phyloP scores from a whole-genome alignment of 306 rosid genomes.

The Cucurbita maxima region DNA sequence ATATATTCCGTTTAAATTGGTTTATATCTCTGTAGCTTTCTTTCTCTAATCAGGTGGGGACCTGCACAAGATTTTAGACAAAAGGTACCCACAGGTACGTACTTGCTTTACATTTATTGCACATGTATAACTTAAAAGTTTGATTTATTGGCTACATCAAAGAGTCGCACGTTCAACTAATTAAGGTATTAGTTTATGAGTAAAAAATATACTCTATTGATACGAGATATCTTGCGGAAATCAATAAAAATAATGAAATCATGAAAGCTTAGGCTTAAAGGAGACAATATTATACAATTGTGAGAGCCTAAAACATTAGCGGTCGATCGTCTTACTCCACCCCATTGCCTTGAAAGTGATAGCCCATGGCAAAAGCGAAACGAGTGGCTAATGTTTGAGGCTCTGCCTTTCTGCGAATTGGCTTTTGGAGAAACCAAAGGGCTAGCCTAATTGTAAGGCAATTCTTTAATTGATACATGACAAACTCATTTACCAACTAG shows the following conservation, averaged over 20 bases:
- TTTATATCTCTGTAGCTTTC: not conserved
- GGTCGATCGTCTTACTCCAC: too few species aligned
- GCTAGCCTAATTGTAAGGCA: not conserved
- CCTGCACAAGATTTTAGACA: not conserved
- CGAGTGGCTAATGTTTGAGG: not conserved
- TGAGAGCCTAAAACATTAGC: too few species aligned
- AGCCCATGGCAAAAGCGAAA: not conserved
- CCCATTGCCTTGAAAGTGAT: not conserved
- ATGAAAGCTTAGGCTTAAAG: too few species aligned
- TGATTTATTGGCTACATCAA: not conserved
- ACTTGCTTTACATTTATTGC: not conserved
- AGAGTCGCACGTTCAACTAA: too few species aligned
- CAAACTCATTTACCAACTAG: not conserved
- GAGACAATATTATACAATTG: too few species aligned
- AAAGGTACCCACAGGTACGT: not conserved
- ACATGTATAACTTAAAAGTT: not conserved
- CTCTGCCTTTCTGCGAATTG: not conserved
- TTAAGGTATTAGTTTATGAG: too few species aligned
- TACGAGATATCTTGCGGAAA: fast-evolving
- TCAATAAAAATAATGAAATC: too few species aligned
- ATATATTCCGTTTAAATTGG: not conserved
- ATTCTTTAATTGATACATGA: not conserved
- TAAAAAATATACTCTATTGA: too few species aligned
- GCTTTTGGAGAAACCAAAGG: constrained; percentile 19
- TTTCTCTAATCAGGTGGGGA: not conserved